Evolutionary conservation across 331 rosid species (phyloP).

Genomic region (Cucumis variabilis): DNA sequence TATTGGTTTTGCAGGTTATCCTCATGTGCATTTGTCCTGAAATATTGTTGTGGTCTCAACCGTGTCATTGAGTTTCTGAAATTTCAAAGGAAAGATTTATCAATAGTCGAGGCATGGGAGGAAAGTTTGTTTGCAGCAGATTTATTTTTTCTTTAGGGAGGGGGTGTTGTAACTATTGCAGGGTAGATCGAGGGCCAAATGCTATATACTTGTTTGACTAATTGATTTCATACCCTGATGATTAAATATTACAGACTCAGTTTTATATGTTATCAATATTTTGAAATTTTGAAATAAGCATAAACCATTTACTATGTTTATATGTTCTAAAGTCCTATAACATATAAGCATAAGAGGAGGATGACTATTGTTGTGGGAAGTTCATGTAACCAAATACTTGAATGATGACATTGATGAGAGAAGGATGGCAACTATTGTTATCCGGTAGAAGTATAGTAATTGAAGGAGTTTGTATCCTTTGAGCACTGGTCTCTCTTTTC

Average conservation of each 20-base stretch:
- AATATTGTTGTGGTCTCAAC: background rate
- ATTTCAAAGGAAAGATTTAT: background rate
- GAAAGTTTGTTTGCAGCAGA: background rate
- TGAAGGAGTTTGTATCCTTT: background rate
- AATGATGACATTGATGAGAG: background rate
- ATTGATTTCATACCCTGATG: background rate
- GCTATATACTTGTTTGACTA: no score
- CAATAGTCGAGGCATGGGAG: constrained; percentile 1
- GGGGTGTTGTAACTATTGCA: no score
- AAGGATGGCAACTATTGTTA: background rate
- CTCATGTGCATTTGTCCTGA: constrained; percentile 44
- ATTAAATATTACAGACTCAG: background rate
- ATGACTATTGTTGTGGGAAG: background rate
- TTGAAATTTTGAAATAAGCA: constrained; percentile 1
- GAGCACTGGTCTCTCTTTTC: no score
- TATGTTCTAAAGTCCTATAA: background rate
- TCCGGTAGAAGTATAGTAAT: background rate
- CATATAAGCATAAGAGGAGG: background rate
- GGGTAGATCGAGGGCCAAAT: no score
- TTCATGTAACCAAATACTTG: constrained; percentile 1
- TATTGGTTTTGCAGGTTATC: constrained; percentile 70
- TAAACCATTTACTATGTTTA: background rate
- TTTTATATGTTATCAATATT: background rate
- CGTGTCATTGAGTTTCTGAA: background rate
- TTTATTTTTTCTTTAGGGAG: no score